phyloP scores from a whole-genome alignment of 441 rosid genomes.

The Arabidopsis lyrata region DNA sequence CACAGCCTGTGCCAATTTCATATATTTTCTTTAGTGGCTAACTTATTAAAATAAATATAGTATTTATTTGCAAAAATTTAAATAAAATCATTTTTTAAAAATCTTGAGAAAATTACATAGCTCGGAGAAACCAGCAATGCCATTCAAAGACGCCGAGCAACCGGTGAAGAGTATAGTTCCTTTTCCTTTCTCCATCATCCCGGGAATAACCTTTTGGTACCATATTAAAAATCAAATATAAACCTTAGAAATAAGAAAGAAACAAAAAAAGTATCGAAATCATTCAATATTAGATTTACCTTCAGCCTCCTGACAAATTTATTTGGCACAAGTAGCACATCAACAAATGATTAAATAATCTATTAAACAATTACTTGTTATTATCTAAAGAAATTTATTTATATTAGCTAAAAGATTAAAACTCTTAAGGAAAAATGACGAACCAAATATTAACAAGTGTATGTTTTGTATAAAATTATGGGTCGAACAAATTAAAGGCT shows the following conservation, averaged over 20 bases:
- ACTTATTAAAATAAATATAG: too few relatives aligned
- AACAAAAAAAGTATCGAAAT: background rate
- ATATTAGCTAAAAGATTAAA: background rate
- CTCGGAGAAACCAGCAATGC: constrained; percentile 87
- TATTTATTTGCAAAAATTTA: background rate
- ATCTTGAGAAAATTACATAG: constrained; percentile 55
- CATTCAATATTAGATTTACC: background rate
- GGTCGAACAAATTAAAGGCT: background rate
- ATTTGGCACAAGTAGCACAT: too few relatives aligned
- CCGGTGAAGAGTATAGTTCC: constrained; percentile 96
- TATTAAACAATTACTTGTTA: background rate
- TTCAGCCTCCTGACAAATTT: background rate
- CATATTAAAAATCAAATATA: constrained; percentile 3
- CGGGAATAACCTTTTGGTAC: constrained; percentile 68
- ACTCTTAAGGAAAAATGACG: background rate
- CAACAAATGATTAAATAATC: too few relatives aligned
- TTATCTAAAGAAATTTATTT: background rate
- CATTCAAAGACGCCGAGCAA: constrained; percentile 87
- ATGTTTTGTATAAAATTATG: background rate
- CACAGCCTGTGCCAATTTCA: constrained; percentile 62
- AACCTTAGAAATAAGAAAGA: background rate
- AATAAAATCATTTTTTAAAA: background rate
- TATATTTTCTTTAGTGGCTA: background rate
- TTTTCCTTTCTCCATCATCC: constrained; percentile 89
- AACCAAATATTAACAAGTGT: background rate